Base-by-base conservation (phyloP, 257 asterid genomes). In the Solanum arcanum region DNA sequence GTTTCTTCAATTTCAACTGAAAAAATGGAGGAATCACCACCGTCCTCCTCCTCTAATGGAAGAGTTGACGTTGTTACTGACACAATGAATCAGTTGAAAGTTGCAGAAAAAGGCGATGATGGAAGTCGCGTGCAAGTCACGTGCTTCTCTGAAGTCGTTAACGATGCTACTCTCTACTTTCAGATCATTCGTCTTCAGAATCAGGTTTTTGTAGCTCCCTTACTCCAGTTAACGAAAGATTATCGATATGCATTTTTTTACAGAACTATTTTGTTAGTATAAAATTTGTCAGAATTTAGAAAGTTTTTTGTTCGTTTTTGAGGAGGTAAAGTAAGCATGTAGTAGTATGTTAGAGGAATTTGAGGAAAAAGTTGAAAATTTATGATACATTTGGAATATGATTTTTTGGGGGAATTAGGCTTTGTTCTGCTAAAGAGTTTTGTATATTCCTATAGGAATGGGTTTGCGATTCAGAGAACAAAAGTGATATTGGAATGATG, bases 101-200 rank as follows among this genome's bases (percentile, higher is more conserved):
- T 87, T 37, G 76, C 78, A 47, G 88, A 91, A 42, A 87, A 66
- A 6, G 86, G 25, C 47, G 70, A 78, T 15, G 87, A 80, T 37
- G 92, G 42, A 39, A 88, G 88, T 83, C 89, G 90, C 49, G 86
- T 93, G 69, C 92, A 97, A 84, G 85, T 97, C 92, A 92, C 96
- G 25, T 92, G 93, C 90, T 95, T 94, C 87, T 93, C 99, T 29
- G 93, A 97, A 72, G 78, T 91, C 62, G 92, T 94, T 4, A 97
- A 97, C 44, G 94, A 91, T 72, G 92, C 87, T 21, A 74, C 90
- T 76, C 93, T 95, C 88, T 94, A 96, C 89, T 94, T 94, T 89
- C 98, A 95, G 88, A 95, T 97, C 86, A 90, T 97, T 77, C 97
- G 96, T 31, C 95, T 97, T 86, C 97, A 86, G 68, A 94, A 93